A percentile compares a stretch with the other conserved stretches of the same genome.
These are phyloP conservation scores for Lotus japonicus DNA, from an alignment of 306 rosid genomes.

Conservation along the genomic window DNA sequence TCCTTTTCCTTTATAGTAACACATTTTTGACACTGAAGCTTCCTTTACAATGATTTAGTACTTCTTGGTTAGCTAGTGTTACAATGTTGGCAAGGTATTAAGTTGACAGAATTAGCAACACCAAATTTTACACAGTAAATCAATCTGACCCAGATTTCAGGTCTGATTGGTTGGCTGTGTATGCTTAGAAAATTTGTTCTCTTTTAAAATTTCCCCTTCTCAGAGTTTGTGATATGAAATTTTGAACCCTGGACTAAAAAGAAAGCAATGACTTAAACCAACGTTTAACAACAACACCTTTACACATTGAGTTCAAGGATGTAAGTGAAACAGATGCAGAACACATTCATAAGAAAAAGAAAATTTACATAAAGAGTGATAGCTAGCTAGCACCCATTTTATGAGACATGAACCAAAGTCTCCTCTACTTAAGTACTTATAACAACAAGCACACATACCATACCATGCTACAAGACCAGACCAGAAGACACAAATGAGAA, in stretches of 20 bases:
- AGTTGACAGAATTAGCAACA: too few species aligned
- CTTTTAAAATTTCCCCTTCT: too few species aligned
- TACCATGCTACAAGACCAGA: conserved; percentile 32
- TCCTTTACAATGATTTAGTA: too few species aligned
- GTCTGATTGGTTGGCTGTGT: too few species aligned
- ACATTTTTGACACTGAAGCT: too few species aligned
- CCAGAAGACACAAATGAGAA: not conserved
- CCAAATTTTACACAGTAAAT: too few species aligned
- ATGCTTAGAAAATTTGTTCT: too few species aligned
- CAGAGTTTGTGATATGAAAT: not conserved
- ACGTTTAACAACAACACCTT: not conserved
- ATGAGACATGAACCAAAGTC: not conserved
- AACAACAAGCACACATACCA: not conserved
- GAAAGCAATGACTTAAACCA: not conserved
- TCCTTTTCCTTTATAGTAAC: too few species aligned
- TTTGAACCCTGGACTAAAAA: not conserved
- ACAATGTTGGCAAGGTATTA: too few species aligned
- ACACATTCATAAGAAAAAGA: not conserved
- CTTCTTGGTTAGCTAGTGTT: too few species aligned
- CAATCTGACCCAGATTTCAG: too few species aligned
- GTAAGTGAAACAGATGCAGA: not conserved
- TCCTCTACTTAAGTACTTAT: not conserved
- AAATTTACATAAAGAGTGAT: not conserved
- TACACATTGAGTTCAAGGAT: conserved; percentile 8
- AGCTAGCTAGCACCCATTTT: not conserved